Percentiles rank a stretch among this genome's conserved stretches.
phyloP scores from a whole-genome alignment of 345 rosid genomes.

The Isatis tinctoria region DNA sequence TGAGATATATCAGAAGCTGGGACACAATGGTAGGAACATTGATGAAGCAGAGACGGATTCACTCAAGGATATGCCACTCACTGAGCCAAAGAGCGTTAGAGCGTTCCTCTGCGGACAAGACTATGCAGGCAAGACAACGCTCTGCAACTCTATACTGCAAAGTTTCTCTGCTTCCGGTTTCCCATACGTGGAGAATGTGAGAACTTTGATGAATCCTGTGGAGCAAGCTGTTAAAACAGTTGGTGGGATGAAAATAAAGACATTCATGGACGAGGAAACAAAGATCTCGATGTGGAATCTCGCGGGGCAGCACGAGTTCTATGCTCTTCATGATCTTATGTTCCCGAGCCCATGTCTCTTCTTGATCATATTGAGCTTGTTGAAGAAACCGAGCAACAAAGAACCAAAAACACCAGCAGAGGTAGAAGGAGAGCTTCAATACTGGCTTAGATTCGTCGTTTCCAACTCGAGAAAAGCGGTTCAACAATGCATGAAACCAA shows the following conservation, averaged over 20 bases:
- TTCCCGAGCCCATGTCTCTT: conserved; percentile 84
- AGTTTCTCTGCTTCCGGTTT: conserved; percentile 62
- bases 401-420: conserved; percentile 74
- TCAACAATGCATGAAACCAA: conserved; percentile 80
- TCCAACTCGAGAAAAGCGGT: conserved; percentile 74
- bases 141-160: conserved; percentile 69
- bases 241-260: conserved; percentile 78
- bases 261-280: conserved; percentile 72
- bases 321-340: conserved; percentile 90
- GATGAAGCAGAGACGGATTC: conserved; percentile 54
- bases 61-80: conserved; percentile 83
- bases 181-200: conserved; percentile 76
- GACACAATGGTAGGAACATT: conserved; percentile 58
- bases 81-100: conserved; percentile 75
- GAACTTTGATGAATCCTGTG: conserved; percentile 71
- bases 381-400: conserved; percentile 70
- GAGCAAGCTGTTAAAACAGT: conserved; percentile 79
- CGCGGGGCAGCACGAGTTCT: conserved; percentile 83
- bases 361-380: conserved; percentile 76
- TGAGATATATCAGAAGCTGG: conserved; percentile 66
- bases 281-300: conserved; percentile 91
- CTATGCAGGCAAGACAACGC: conserved; percentile 82
- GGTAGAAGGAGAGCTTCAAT: conserved; percentile 81
- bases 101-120: conserved; percentile 96
- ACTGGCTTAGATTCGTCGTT: conserved; percentile 87